Evolutionary conservation across 2,329 filamentous ascomycete species (phyloP), one percentile per base, ranked within the genome.

Genomic region (Xylaria sp.): DNA sequence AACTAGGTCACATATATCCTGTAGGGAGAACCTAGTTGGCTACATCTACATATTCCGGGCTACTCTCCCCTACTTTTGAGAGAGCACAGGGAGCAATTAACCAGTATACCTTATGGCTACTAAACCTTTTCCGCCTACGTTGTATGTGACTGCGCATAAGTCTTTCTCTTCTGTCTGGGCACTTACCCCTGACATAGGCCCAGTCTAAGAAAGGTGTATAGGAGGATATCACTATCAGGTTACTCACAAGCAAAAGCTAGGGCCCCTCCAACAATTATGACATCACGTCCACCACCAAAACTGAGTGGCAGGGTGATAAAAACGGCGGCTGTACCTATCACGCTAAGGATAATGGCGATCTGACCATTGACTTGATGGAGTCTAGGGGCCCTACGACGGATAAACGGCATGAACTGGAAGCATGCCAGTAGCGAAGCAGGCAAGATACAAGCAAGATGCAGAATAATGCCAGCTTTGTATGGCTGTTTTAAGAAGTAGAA

Each of bases 311-410:
- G 77, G 21, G 89, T 84, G 80, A 90, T 85, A 0, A 90, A 70
- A 0, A 84, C 86, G 0, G 86, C 86, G 0, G 80, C 79, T 2
- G 84, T 83, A 13, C 80, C 79, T 3, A 85, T 63, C 0, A 84
- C 32, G 4, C 85, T 80, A 0, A 91, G 78, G 0, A 86, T 63
- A 0, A 88, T 69, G 60, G 88, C 76, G 4, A 85, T 42, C 67
- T 90, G 90, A 1, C 90, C 89, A 60, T 85, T 87, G 61, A 91
- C 81, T 0, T 88, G 85, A 74, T 91, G 90, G 42, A 90, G 75
- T 1, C 86, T 69, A 1, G 87, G 78, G 60, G 79, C 74, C 70
- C 82, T 85, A 70, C 87, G 82, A 1, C 84, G 79, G 32, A 86
- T 78, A 3, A 75, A 70, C 0, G 85, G 85, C 1, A 85, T 72